A percentile compares a stretch with the other conserved stretches of the same genome.
Evolutionary conservation across 2,329 filamentous ascomycete genomes (phyloP).

Genomic region (Sarocladiaceae sp.): DNA sequence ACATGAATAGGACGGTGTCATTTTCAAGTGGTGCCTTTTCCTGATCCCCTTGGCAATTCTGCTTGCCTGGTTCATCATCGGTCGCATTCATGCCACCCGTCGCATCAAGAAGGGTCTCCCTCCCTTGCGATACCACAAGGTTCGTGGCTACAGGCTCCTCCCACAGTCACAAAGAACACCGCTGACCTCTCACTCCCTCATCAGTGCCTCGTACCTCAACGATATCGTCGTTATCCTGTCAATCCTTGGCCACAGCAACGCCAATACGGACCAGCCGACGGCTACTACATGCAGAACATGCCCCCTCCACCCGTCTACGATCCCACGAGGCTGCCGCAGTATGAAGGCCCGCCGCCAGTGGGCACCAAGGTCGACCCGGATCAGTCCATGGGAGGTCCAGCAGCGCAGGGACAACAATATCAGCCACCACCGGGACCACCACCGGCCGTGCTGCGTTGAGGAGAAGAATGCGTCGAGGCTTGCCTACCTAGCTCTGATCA

Average conservation of each 20-base stretch:
- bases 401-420: conserved; percentile 17
- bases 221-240: conserved; percentile 19
- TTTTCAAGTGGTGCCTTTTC: conserved; percentile 70
- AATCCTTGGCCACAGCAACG: conserved; percentile 19
- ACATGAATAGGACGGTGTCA: conserved; percentile 49
- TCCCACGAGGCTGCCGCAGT: conserved; percentile 51
- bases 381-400: conserved; percentile 31
- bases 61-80: conserved; percentile 59
- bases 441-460: conserved; percentile 20
- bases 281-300: conserved; percentile 48
- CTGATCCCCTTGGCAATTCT: conserved; percentile 55
- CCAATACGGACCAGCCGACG: conserved; percentile 19
- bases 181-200: neutral
- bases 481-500: too few species aligned
- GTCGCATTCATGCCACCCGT: conserved; percentile 65
- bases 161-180: neutral
- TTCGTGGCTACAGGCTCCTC: conserved; percentile 30
- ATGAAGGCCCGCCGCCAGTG: conserved; percentile 43
- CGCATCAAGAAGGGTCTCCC: conserved; percentile 62
- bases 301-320: conserved; percentile 56
- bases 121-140: conserved; percentile 67
- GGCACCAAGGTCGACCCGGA: conserved; percentile 50
- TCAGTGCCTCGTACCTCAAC: conserved; percentile 49
- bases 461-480: neutral
- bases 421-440: conserved; percentile 47